These are phyloP conservation scores for Aspergillus sp. DNA, from an alignment of 2,329 filamentous ascomycete genomes.

Conservation along the genomic window DNA sequence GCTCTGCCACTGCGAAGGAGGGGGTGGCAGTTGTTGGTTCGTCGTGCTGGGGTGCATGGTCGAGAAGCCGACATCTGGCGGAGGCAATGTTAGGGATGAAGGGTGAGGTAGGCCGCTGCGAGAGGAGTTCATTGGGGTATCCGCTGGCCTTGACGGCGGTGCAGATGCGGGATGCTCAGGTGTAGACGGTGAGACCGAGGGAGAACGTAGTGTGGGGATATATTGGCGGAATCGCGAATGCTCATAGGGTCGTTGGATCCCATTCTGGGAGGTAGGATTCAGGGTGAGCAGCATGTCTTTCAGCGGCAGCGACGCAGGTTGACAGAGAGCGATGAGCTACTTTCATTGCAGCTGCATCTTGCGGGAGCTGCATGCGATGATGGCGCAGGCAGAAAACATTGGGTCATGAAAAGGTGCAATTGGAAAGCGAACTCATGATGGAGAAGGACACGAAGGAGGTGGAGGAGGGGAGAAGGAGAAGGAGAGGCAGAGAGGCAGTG, in stretches of 20 bases:
- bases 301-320: background rate
- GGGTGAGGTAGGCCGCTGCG: slow-evolving; percentile 70
- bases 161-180: slow-evolving; percentile 31
- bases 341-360: slow-evolving; percentile 12
- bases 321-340: slow-evolving; percentile 7
- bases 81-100: slow-evolving; percentile 63
- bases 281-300: slow-evolving; percentile 52
- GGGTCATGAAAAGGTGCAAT: background rate
- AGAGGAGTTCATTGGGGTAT: slow-evolving; percentile 64
- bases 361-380: slow-evolving; percentile 1
- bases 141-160: slow-evolving; percentile 38
- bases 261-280: slow-evolving; percentile 49
- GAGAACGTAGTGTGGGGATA: slow-evolving; percentile 39
- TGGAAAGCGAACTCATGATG: background rate
- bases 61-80: slow-evolving; percentile 29
- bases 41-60: slow-evolving; percentile 40
- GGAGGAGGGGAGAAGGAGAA: background rate
- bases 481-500: background rate
- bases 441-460: background rate
- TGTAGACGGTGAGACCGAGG: slow-evolving; percentile 38
- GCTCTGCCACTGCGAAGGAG: slow-evolving; percentile 65
- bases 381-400: slow-evolving; percentile 2
- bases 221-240: slow-evolving; percentile 45
- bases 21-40: slow-evolving; percentile 58
- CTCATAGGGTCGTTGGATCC: slow-evolving; percentile 51